These are phyloP conservation scores for Sedum album DNA, from an alignment of 164 flowering plant genomes.

Conservation along the genomic window DNA sequence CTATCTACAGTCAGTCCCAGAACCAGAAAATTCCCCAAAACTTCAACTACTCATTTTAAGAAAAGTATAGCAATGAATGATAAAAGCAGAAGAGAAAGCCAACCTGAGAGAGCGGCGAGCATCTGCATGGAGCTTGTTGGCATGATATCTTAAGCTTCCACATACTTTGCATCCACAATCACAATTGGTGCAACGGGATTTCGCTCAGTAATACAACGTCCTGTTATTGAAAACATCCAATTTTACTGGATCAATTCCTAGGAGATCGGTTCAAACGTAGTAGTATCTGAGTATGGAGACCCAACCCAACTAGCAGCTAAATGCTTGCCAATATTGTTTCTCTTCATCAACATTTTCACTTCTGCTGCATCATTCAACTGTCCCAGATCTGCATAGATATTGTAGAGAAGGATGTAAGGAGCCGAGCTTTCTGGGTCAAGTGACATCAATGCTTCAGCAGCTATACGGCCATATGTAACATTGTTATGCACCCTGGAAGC, in stretches of 20 bases:
- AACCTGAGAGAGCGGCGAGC: too few species aligned
- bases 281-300: background rate
- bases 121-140: background rate
- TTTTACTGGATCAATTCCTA: background rate
- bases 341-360: conserved; percentile 7
- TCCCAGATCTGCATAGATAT: conserved; percentile 26
- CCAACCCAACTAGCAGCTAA: conserved; percentile 6
- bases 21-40: too few species aligned
- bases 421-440: conserved; percentile 30
- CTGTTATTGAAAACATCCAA: background rate
- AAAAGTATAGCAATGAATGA: too few species aligned
- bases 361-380: conserved; percentile 17
- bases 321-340: conserved; percentile 10
- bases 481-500: conserved; percentile 65
- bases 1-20: too few species aligned
- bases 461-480: conserved; percentile 29
- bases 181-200: background rate
- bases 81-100: too few species aligned
- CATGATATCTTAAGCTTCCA: background rate
- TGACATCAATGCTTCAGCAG: conserved; percentile 29
- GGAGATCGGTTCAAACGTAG: background rate
- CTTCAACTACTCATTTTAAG: too few species aligned
- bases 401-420: conserved; percentile 25
- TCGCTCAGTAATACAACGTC: background rate
- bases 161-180: background rate